Base-by-base conservation (phyloP, 2,329 filamentous ascomycete genomes). In the Exophiala xenobiotica region DNA sequence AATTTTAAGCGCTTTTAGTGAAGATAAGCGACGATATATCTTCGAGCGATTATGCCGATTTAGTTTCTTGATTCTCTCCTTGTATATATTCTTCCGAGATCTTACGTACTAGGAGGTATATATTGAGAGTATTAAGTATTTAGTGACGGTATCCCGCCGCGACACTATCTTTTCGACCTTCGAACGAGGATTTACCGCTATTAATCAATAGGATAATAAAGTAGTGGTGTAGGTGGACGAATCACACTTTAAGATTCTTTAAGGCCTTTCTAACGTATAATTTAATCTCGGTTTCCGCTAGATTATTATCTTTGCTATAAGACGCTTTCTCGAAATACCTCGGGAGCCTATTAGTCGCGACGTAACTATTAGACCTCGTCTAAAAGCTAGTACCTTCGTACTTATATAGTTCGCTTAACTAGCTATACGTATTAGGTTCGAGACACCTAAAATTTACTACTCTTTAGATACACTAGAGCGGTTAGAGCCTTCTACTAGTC, bases 61-160 rank as follows among this genome's bases (percentile, higher is more conserved):
- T 37, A 46, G 66, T n/a, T 45, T 44, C 27, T 53, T 72, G 3
- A 64, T 71, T 44, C 68, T 64, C 6, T 70, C 64, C 27, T 63
- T 73, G 18, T 60, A 63, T 49, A 67, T 56, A 23, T 71, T 72
- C 55, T 72, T 72, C 51, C 51, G 67, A 41, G 65, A 72, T 49
- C 49, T 71, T 9, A 65, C 62, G 37, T 71, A 68, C 49, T 49
- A 70, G 7, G 55, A 66, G 58, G 53, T 43, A 16, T 64, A 57
- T 33, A 58, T 60, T 18, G 45, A 65, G 41, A 58, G 46, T 40
- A 44, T 69, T 27, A 67, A 68, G 56, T 57, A 51, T 14, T 18
- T 44, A 22, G 27, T 29, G 24, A 26, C 41, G 4, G 12, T 49
- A 27, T 49, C 46, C 7, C 46, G 16, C 35, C 18, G 38, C 12